These are phyloP conservation scores for Primulina eburnea DNA, from an alignment of 257 asterid species.

Conservation along the genomic window DNA sequence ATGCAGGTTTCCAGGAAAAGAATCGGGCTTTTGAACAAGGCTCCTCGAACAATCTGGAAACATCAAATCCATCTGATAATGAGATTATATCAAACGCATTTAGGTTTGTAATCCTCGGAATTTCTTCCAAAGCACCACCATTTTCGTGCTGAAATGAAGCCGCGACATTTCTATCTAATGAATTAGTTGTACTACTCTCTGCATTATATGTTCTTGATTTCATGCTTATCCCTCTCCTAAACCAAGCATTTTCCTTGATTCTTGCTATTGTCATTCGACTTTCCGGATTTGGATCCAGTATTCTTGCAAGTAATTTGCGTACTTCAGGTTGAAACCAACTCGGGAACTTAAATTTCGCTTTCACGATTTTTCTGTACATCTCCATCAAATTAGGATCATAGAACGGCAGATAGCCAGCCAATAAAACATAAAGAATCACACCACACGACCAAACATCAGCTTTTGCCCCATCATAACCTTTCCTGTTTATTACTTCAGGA, in stretches of 20 bases:
- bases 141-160: conserved; percentile 16
- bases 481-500: conserved; percentile 70
- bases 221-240: conserved; percentile 39
- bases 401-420: conserved; percentile 79
- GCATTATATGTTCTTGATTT: conserved; percentile 28
- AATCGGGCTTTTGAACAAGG: conserved; percentile 54
- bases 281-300: conserved; percentile 71
- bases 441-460: conserved; percentile 92
- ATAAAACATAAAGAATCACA: conserved; percentile 61
- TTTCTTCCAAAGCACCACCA: conserved; percentile 17
- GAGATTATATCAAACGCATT: conserved; percentile 88
- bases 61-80: conserved; percentile 66
- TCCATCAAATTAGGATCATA: conserved; percentile 75
- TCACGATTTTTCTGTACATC: conserved; percentile 69
- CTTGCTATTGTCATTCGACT: conserved; percentile 52
- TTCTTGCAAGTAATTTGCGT: conserved; percentile 40
- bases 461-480: conserved; percentile 75
- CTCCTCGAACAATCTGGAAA: conserved; percentile 70
- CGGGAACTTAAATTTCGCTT: conserved; percentile 60
- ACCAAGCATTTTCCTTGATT: conserved; percentile 60
- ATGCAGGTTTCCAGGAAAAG: conserved; percentile 66
- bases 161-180: conserved; percentile 23
- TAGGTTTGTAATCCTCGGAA: conserved; percentile 37
- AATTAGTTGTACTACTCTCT: conserved; percentile 35
- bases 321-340: conserved; percentile 65